Evolutionary conservation across 1,284 basidiomycete species (phyloP).

Genomic region (Boletus albobrunnescens): DNA sequence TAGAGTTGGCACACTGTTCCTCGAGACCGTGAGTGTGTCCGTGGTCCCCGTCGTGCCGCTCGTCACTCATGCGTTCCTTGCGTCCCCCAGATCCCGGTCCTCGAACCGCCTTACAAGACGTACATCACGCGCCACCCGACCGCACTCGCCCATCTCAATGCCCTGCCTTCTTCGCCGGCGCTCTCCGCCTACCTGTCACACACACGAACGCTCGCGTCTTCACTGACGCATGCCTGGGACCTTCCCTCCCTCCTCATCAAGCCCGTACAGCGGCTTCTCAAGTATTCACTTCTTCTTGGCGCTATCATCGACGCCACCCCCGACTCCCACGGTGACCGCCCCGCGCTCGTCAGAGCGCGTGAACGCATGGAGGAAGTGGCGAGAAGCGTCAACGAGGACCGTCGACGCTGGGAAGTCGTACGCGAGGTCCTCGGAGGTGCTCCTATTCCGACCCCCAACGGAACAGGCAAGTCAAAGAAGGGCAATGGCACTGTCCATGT

Average conservation of each 20-base stretch:
- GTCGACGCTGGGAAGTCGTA: slow-evolving; percentile 81
- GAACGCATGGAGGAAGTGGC: slow-evolving; percentile 74
- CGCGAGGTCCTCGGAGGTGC: slow-evolving; percentile 55
- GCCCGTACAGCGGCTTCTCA: slow-evolving; percentile 88
- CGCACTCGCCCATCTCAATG: slow-evolving; percentile 67
- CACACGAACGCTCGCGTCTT: slow-evolving; percentile 65
- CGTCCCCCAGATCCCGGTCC: slow-evolving; percentile 59
- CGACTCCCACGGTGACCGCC: slow-evolving; percentile 63
- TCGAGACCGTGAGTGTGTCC: slow-evolving; percentile 58
- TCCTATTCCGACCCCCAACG: slow-evolving; percentile 23
- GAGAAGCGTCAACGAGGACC: slow-evolving; percentile 81
- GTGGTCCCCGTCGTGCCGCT: slow-evolving; percentile 2
- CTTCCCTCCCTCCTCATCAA: slow-evolving; percentile 89
- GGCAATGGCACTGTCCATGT: slow-evolving; percentile 32
- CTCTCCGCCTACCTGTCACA: slow-evolving; percentile 59
- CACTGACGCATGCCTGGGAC: slow-evolving; percentile 89
- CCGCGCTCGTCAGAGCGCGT: slow-evolving; percentile 55
- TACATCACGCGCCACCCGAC: slow-evolving; percentile 86
- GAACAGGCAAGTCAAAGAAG: slow-evolving; percentile 39
- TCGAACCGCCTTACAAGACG: slow-evolving; percentile 76
- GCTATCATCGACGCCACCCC: slow-evolving; percentile 81
- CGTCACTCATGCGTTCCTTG: slow-evolving; percentile 1
- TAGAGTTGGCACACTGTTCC: slow-evolving; percentile 74
- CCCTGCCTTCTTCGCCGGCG: slow-evolving; percentile 50
- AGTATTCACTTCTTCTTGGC: slow-evolving; percentile 83